Base-by-base conservation (phyloP, 1,139 yeast species). In the Hemisphaericaspora lyxosophila region DNA sequence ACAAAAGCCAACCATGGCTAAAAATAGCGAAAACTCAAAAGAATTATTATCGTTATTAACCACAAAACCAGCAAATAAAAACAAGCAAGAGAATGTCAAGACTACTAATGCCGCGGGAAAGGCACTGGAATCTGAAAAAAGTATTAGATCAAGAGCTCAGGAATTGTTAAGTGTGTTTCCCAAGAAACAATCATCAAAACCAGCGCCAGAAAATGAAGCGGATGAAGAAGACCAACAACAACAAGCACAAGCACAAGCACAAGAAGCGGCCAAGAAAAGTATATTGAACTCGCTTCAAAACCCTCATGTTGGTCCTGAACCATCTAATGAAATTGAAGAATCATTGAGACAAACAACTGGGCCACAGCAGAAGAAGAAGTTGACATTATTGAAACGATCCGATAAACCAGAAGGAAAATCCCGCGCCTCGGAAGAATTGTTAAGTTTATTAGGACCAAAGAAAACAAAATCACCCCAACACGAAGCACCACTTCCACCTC, bases 11-110 rank as follows among this genome's bases (percentile, higher is more conserved):
- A 54, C 59, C 38, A 26, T 33, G 2, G 23, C 23, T 18, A 20
- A 30, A 24, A 28, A 28, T n/a, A 29, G 36, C 27, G 60, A 70
- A 1, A 70, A 77, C 44, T 72, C 82, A 7, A 75, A 70, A 45
- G 82, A 78, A 41, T 53, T 80, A 14, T 62, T 79, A 42, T 73
- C 79, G 5, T 65, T 80, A 18, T 61, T 80, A 47, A 76, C 69
- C 26, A 58, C 61, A 24, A 59, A 57, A 39, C 56, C 62, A 5
- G 43, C 46, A 3, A 41, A 48, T 38, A 44, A 46, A 31, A 52
- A 42, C 36, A 50, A 47, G 9, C 38, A 37, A 3, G 29, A 9
- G 2, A 23, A 9, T 19, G 41, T 37, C 14, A 34, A 32, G 9
- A 30, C 34, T 2, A 14, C 23, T n/a, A n/a, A n/a, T n/a, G n/a